Evolutionary conservation across 108 stramenopile genomes (phyloP).

Genomic region (Cyclotella baltica): DNA sequence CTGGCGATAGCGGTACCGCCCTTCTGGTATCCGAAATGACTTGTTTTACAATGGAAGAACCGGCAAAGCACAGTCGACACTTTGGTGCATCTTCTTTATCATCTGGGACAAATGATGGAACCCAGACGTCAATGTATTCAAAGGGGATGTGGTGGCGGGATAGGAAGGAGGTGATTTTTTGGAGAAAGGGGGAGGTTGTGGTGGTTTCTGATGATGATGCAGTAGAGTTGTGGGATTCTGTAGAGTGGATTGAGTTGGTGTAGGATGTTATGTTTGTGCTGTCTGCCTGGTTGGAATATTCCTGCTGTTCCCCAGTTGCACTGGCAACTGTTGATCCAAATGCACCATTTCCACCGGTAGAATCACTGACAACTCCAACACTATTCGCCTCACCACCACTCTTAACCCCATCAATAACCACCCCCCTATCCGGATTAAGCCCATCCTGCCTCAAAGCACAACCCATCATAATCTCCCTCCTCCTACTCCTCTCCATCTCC

Average conservation of each 20-base stretch:
- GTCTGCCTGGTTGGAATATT: no score
- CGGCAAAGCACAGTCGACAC: constrained; percentile 90
- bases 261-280: no score
- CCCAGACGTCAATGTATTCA: constrained; percentile 90
- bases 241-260: no score
- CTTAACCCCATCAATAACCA: constrained; percentile 68
- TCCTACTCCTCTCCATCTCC: constrained; percentile 77
- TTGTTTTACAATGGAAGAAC: constrained; percentile 69
- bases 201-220: background rate
- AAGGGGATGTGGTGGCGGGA: constrained; percentile 83
- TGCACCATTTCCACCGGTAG: no score
- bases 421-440: constrained; percentile 73
- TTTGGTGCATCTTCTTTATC: constrained; percentile 32
- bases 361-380: background rate
- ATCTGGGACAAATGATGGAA: constrained; percentile 85
- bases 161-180: constrained; percentile 68
- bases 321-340: no score
- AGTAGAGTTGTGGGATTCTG: background rate
- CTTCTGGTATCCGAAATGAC: constrained; percentile 50
- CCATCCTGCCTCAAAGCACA: constrained; percentile 70
- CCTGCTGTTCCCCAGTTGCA: no score
- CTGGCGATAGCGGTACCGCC: constrained; percentile 47
- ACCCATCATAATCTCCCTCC: constrained; percentile 87
- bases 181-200: constrained; percentile 72
- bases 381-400: background rate